Evolutionary conservation across 768 basidiomycete species (phyloP), one percentile per base, ranked within the genome.

Genomic region (Ephemerocybe angulata): DNA sequence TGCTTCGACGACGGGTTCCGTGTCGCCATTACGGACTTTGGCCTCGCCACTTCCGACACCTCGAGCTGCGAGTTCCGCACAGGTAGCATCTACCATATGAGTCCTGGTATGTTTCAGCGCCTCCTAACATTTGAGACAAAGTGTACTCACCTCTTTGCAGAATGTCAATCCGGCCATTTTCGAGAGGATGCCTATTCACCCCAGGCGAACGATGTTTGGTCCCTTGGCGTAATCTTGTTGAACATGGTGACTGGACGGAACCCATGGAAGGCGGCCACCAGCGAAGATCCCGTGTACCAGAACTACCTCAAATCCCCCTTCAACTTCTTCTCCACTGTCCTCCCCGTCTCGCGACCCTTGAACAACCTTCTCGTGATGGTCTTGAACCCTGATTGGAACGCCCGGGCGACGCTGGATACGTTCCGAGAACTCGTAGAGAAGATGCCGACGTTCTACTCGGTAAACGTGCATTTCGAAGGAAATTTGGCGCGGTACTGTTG

Each of bases 11-110:
- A 80, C 59, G 94, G 93, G 46, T 75, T 79, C 60, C 78, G 83
- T 49, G 82, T 97, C 50, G 86, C 90, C 50, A 82, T 98, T 58
- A 95, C 94, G 33, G 96, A 98, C 72, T 98, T 98, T 69, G 96
- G 96, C 22, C 81, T 98, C 6, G 88, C 95, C 2, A 97, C 95
- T 4, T 88, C 88, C 21, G 93, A 96, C 59, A 83, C 81, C 65
- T 76, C 82, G 53, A 93, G 91, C 63, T 81, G 81, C 52, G 95
- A 98, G 69, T 93, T 94, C 70, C 84, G 91, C 50, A 97, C 94
- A 31, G 95, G 95, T n/a, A 94, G 91, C 63, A 84, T 94, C n/a
- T 97, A 93, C 71, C 96, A 97, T 72, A 95, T 98, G 89, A 94
- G 92, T 65, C 95, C 95, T 71, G 93, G 90, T 85, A 70, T 48